Conservation (phyloP, 2,329 filamentous ascomycete species). For the Alternaria arbusti region DNA sequence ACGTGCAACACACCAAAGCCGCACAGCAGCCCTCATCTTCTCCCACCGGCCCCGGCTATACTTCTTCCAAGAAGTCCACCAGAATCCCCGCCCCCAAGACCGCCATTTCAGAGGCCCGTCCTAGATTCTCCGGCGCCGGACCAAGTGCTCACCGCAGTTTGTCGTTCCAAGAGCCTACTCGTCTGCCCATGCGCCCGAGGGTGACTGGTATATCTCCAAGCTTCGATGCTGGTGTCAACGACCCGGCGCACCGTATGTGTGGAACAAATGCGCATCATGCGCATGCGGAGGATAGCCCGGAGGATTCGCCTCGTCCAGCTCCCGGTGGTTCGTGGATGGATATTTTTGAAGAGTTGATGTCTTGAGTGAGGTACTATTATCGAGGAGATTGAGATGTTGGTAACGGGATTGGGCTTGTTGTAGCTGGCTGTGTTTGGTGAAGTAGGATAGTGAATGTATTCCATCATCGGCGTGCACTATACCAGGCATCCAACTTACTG, state of each 20-base stretch:
- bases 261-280: not conserved
- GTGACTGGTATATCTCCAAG: not conserved
- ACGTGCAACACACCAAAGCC: too few relatives aligned
- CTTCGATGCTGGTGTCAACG: not conserved
- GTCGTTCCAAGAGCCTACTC: not conserved
- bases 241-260: not conserved
- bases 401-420: not conserved
- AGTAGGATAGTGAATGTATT: not conserved
- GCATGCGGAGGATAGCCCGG: not conserved
- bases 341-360: not conserved
- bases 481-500: too few relatives aligned
- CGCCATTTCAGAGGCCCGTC: rapidly evolving
- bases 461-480: too few relatives aligned
- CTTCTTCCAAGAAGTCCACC: too few relatives aligned
- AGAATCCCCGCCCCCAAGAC: not conserved
- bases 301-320: not conserved
- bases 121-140: not conserved
- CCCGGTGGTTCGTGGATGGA: not conserved
- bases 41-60: too few relatives aligned
- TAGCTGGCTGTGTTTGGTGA: too few relatives aligned
- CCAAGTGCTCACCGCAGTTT: not conserved
- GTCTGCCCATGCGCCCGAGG: not conserved
- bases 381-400: not conserved
- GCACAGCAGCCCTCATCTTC: too few relatives aligned
- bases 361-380: not conserved